Conservation (phyloP, 371 early-diverging fungal genomes). For the Lichtheimia hyalospora region DNA sequence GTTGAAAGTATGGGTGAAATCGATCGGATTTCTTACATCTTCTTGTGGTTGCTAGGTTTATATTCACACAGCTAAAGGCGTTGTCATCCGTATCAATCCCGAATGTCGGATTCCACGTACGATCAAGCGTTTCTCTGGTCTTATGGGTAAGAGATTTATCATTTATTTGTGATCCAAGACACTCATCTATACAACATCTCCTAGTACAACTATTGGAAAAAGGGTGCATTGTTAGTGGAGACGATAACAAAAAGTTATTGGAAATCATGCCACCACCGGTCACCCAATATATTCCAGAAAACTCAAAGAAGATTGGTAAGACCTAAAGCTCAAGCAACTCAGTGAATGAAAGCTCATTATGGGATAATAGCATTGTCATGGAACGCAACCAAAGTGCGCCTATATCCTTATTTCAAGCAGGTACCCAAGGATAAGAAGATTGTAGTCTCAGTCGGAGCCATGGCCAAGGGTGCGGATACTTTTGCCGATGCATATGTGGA, state of each 20-base stretch:
- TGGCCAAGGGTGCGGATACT: slow-evolving; percentile 93
- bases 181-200: slow-evolving; percentile 1
- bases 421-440: slow-evolving; percentile 73
- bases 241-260: slow-evolving; percentile 79
- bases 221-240: slow-evolving; percentile 74
- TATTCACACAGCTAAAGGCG: slow-evolving; percentile 91
- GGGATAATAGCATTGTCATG: slow-evolving; percentile 75
- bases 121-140: slow-evolving; percentile 96
- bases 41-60: slow-evolving; percentile 68
- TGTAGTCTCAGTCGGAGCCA: slow-evolving; percentile 92
- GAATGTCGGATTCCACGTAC: slow-evolving; percentile 98
- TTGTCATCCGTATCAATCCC: slow-evolving; percentile 96
- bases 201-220: slow-evolving; percentile 96
- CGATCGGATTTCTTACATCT: too few relatives aligned
- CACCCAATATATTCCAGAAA: slow-evolving; percentile 85
- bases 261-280: slow-evolving; percentile 95
- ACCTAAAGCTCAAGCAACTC: neutral
- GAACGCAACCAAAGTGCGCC: slow-evolving; percentile 81
- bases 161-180: neutral
- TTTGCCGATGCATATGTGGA: slow-evolving; percentile 90
- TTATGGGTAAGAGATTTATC: slow-evolving; percentile 72
- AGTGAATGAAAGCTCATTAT: neutral
- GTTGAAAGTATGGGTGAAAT: too few relatives aligned
- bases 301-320: slow-evolving; percentile 77
- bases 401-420: slow-evolving; percentile 72